Conservation (phyloP, 2,329 filamentous ascomycete species). For the Alternaria dauci region DNA sequence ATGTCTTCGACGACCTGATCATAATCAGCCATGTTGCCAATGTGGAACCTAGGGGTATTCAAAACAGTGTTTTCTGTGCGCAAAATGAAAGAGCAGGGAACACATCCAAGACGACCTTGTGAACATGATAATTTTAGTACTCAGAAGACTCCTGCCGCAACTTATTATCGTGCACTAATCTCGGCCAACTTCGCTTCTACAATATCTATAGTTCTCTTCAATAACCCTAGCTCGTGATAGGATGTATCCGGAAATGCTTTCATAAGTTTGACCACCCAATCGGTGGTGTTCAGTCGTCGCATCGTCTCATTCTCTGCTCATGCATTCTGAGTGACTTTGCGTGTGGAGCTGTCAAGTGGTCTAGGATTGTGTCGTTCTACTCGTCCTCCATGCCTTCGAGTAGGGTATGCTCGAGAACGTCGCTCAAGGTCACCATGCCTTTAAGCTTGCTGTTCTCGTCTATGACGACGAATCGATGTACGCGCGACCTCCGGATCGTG, state of each 20-base stretch:
- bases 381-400: conserved; percentile 73
- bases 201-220: background rate
- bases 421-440: conserved; percentile 91
- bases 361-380: conserved; percentile 18
- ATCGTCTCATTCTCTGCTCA: conserved; percentile 6
- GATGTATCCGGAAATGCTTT: background rate
- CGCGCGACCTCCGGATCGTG: conserved; percentile 91
- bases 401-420: conserved; percentile 95
- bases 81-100: background rate
- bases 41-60: background rate
- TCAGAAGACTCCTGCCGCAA: background rate
- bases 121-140: background rate
- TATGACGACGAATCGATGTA: conserved; percentile 91
- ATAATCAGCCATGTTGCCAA: background rate
- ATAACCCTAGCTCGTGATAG: background rate
- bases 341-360: conserved; percentile 11
- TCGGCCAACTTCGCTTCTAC: background rate
- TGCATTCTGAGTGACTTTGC: conserved; percentile 3
- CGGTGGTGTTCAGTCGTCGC: conserved; percentile 6
- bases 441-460: conserved; percentile 87
- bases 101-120: background rate
- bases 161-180: background rate
- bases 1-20: background rate
- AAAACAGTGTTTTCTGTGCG: background rate
- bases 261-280: background rate